Base-by-base conservation (phyloP, 306 rosid species). In the Oemleria cerasiformis region DNA sequence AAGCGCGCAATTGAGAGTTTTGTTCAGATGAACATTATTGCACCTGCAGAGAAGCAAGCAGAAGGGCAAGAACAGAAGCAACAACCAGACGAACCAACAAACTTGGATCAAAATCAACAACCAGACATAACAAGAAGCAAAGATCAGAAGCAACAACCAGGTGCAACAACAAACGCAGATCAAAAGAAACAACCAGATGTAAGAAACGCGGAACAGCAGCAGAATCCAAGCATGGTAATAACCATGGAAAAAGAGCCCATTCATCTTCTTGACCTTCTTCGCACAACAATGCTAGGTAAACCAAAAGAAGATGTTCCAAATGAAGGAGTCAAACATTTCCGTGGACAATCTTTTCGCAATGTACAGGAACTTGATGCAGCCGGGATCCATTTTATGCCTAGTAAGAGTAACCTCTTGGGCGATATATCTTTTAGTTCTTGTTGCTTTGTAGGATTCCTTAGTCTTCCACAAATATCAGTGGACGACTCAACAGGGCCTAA, bases 181-280 rank as follows among this genome's bases (percentile, higher is more conserved):
- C 53, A 14, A 17, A 49, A 49, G 54, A 17, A 48, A 48, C 53
- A 48, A 48, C 53, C 53, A 48, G 19, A 2, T n/a, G 0, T 44
- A 44, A 44, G 11, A 44, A 44, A 44, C 14, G 48, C 48, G 0
- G 12, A 44, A 9, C 48, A 44, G 48, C 9, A 9, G 48, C 15
- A 10, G 13, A 12, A 45, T 14, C 54, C 20, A 49, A 3, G 5
- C 20, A 7, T 15, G 7, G 0, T 0, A 2, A n/a, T 53, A 51
- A 0, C 11, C 43, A 17, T 16, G 5, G 58, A 42, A 17, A 5
- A 34, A 12, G 62, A 36, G 34, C 73, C 63, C 2, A 8, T 14
- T 53, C 74, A 75, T 67, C 79, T 75, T 75, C 74, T 67, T 14
- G 68, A 67, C 12, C 65, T 50, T 73, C 61, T 73, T 5, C 41